Evolutionary conservation across 208 protist species (phyloP).

Genomic region (Trypanosoma brucei): DNA sequence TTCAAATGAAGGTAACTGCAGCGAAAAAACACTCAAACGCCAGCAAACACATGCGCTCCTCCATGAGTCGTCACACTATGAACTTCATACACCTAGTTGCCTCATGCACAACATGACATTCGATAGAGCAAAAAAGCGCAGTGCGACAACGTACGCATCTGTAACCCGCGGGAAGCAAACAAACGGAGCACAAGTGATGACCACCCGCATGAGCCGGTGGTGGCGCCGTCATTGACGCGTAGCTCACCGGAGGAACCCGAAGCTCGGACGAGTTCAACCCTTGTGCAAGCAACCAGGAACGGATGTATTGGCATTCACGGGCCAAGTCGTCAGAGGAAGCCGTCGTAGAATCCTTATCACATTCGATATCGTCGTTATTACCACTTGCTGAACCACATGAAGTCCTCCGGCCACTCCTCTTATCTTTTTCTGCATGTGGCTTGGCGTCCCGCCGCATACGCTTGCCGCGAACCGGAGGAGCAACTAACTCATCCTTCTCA

Average conservation of each 20-base stretch:
- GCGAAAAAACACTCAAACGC: neutral
- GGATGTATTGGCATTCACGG: constrained; percentile 7
- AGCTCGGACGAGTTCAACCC: neutral
- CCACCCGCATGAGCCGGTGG: constrained; percentile 18
- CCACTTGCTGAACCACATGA: neutral
- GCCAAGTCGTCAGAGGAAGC: neutral
- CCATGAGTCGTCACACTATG: constrained; percentile 31
- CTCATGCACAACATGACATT: constrained; percentile 76
- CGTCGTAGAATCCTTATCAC: neutral
- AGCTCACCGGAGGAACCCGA: constrained; percentile 5
- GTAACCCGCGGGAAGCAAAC: constrained; percentile 60
- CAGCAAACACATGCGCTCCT: neutral
- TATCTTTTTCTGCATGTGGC: neutral
- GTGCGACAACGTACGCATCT: constrained; percentile 57
- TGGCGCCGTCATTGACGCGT: constrained; percentile 16
- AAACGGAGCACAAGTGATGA: constrained; percentile 69
- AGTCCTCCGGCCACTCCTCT: neutral
- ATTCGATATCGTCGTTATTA: neutral
- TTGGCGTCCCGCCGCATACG: neutral
- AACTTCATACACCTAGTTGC: constrained; percentile 80
- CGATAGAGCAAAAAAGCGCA: constrained; percentile 71
- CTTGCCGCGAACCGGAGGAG: neutral
- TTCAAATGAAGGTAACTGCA: too few relatives aligned
- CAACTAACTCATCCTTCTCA: neutral
- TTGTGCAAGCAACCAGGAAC: constrained; percentile 7